These are phyloP conservation scores for Fusarium tanahbumbuense DNA, from an alignment of 2,329 filamentous ascomycete genomes.

Conservation along the genomic window DNA sequence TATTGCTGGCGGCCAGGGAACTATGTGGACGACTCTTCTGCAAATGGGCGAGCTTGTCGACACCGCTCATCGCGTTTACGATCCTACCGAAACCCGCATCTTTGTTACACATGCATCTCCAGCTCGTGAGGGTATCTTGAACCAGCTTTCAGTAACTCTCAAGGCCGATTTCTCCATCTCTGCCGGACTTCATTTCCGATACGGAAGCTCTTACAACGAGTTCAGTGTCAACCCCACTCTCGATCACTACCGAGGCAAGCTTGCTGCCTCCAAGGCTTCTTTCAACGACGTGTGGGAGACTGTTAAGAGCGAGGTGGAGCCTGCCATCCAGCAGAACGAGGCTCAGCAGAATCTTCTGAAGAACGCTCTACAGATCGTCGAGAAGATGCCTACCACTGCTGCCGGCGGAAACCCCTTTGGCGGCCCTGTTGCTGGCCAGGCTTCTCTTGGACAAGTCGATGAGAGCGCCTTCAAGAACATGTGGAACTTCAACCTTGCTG, in stretches of 20 bases:
- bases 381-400: conserved; percentile 96
- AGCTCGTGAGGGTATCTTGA: conserved; percentile 93
- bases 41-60: conserved; percentile 99
- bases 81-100: conserved; percentile 95
- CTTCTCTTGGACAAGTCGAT: conserved; percentile 87
- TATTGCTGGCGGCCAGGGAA: conserved; percentile 97
- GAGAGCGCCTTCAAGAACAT: conserved; percentile 99
- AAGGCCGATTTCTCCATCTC: conserved; percentile 99
- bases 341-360: conserved; percentile 92
- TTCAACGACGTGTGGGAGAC: conserved; percentile 99
- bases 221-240: conserved; percentile 98
- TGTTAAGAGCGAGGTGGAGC: conserved; percentile 94
- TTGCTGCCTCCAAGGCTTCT: conserved; percentile 96
- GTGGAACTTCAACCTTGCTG: conserved; percentile 99
- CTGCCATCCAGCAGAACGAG: conserved; percentile 92
- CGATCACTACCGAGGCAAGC: conserved; percentile 98
- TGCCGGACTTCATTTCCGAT: conserved; percentile 96
- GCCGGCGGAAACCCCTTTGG: conserved; percentile 98
- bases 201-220: conserved; percentile 99
- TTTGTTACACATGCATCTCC: conserved; percentile 98
- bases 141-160: conserved; percentile 95
- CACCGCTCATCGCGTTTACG: conserved; percentile 97
- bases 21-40: conserved; percentile 98
- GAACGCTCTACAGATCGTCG: conserved; percentile 91
- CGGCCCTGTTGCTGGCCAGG: conserved; percentile 78